Base-by-base conservation (phyloP, 2,329 filamentous ascomycete species). In the Alternaria sp. region DNA sequence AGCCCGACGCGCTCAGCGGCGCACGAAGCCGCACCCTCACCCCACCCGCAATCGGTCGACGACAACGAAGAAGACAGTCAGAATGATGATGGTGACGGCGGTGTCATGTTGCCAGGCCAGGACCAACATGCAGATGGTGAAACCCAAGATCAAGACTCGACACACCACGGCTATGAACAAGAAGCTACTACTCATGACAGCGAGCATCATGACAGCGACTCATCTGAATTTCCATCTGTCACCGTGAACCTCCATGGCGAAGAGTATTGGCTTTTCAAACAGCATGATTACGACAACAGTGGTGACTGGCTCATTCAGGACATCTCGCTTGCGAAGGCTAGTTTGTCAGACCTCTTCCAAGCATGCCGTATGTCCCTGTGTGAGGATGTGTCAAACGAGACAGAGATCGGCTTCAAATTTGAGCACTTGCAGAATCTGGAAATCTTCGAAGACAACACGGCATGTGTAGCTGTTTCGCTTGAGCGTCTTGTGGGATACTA, bases 401-500 rank as follows among this genome's bases (percentile, higher is more conserved):
- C 72, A 76, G 83, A 68, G 79, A 83, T 70, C 78, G 86, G 65
- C 85, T 85, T 78, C 37, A 69, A 73, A 9, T 75, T 78, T 33
- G 75, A 78, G 30, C 66, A 75, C 51, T 80, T 91, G 55, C 68
- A 72, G 53, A 70, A 70, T 28, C 66, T 76, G 50, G 73, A 78
- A 57, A 56, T 78, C 5, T 78, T 71, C 44, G 74, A 78, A 51
- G 76, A 78, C 47, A 72, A 70, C 51, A 75, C 69, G 5, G 71
- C 71, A n/a, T 77, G 72, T 51, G 71, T 74, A n/a, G 67, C 71
- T 41, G 64, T 75, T 21, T 70, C 66, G 9, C 59, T 79, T 53
- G 67, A 84, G 49, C 83, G 89, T 60, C 81, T 92, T 47, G 78
- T 91, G 62, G 83, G 87, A 56, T 75, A 90, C 49, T 90, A 89